phyloP scores from a whole-genome alignment of 1,284 basidiomycete species.

The Boletus mariae region DNA sequence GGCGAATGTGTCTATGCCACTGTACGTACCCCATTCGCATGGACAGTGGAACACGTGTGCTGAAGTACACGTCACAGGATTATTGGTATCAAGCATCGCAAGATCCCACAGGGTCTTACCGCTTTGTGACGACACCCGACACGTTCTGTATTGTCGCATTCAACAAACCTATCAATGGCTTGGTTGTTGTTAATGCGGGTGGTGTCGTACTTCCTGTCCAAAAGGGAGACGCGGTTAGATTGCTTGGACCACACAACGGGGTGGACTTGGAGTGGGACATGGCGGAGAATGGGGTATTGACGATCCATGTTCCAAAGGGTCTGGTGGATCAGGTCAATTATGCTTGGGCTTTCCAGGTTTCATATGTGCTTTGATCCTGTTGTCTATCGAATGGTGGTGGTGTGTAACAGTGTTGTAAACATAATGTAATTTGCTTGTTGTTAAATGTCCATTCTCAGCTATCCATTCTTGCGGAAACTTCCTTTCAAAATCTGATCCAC shows the following conservation, averaged over 20 bases:
- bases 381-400: not conserved
- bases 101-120: slow-evolving; percentile 38
- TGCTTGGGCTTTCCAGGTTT: slow-evolving; percentile 45
- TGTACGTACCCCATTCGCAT: slow-evolving; percentile 28
- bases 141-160: slow-evolving; percentile 54
- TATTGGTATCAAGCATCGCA: slow-evolving; percentile 43
- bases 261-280: slow-evolving; percentile 19
- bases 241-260: slow-evolving; percentile 36
- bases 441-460: too few relatives aligned
- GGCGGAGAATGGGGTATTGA: slow-evolving; percentile 26
- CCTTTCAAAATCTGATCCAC: too few relatives aligned
- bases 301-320: slow-evolving; percentile 32
- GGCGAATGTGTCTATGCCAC: slow-evolving; percentile 53
- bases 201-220: slow-evolving; percentile 40
- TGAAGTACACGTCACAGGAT: slow-evolving; percentile 25
- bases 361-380: slow-evolving; percentile 21
- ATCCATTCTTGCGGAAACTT: too few relatives aligned
- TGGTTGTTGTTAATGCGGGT: slow-evolving; percentile 39
- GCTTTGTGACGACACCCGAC: slow-evolving; percentile 47
- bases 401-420: too few relatives aligned
- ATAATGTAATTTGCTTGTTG: too few relatives aligned
- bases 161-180: slow-evolving; percentile 33
- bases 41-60: not conserved
- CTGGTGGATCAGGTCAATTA: slow-evolving; percentile 32
- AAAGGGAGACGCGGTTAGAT: slow-evolving; percentile 39